These are phyloP conservation scores for Geotrichum siamense DNA, from an alignment of 1,139 yeast genomes.

Conservation along the genomic window DNA sequence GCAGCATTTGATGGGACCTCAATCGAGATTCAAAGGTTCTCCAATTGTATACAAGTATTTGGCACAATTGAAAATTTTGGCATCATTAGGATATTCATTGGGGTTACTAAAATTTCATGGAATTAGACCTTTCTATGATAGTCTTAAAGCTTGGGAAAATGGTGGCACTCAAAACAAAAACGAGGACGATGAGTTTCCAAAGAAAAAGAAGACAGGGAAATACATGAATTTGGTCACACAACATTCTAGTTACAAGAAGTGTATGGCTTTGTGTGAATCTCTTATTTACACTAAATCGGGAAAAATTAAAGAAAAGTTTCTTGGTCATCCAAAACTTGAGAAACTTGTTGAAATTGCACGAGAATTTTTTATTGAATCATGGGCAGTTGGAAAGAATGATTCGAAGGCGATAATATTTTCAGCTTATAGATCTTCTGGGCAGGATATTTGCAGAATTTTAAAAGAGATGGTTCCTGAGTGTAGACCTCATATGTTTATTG, in stretches of 20 bases:
- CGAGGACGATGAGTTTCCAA: conserved; percentile 1
- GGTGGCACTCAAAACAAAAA: conserved; percentile 4
- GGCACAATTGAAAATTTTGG: conserved; percentile 45
- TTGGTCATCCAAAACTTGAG: conserved; percentile 74
- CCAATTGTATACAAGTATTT: conserved; percentile 26
- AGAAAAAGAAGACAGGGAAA: conserved; percentile 28
- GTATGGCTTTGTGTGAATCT: conserved; percentile 43
- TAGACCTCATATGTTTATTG: conserved; percentile 83
- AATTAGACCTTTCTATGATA: conserved; percentile 61
- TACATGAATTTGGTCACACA: conserved; percentile 40
- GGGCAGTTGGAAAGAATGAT: conserved; percentile 26
- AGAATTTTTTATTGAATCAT: conserved; percentile 10
- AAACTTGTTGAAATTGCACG: conserved; percentile 38
- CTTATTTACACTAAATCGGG: conserved; percentile 35
- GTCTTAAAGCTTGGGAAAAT: conserved; percentile 21
- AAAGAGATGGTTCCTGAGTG: conserved; percentile 42
- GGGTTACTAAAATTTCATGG: conserved; percentile 67
- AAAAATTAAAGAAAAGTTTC: conserved; percentile 26
- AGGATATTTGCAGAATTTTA: conserved; percentile 69
- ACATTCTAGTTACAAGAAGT: conserved; percentile 42
- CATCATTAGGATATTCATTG: conserved; percentile 60
- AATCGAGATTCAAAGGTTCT: conserved; percentile 23
- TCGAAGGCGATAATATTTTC: conserved; percentile 84
- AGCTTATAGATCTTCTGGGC: conserved; percentile 80
- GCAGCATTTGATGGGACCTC: conserved; percentile 36